Base-by-base conservation (phyloP, 177 flowering plant species). In the Vitis hybrid region DNA sequence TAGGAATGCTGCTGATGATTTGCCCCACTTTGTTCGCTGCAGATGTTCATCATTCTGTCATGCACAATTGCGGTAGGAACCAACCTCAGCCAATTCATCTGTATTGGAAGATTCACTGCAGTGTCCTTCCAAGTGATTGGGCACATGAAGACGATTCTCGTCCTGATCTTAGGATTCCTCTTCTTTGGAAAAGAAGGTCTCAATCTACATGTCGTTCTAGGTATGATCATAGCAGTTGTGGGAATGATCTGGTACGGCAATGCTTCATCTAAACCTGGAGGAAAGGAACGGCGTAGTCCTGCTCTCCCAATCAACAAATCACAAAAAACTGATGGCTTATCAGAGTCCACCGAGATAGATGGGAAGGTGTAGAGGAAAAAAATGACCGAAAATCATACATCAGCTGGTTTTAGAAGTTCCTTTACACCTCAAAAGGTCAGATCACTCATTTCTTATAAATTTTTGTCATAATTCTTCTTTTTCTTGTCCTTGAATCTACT, bases 221-320 rank as follows among this genome's bases (percentile, higher is more conserved):
- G 97, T 49, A 90, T 92, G 96, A 13, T 89, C 48, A 79, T 90
- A 50, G 97, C 94, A 2, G 83, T 90, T 5, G 26, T 74, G 10
- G 97, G 95, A 63, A 92, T 92, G 95, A 67, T 92, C 34, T 92
- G 97, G 96, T 92, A 92, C 34, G 91, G 94, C 12, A 92, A 88
- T 63, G 96, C 96, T 64, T 90, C 97, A 10, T 88, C 97, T 22
- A 92, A 88, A 66, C 96, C 93, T 2, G 93, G 97, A 3, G 97
- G 94, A 4, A 92, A 90, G 69, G 96, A 92, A 68, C 87, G 89
- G 3, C 78, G 84, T 9, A 83, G 79, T 66, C 75, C 78, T 66
- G 66, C 87, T 3, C 48, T 81, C 10, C 72, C 83, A 9, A 76
- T 26, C 71, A 74, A 59, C 76, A 82, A 70, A 71, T 50, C 72